phyloP scores from a whole-genome alignment of 495 filamentous ascomycete species.

The Xylaria cubensis region DNA sequence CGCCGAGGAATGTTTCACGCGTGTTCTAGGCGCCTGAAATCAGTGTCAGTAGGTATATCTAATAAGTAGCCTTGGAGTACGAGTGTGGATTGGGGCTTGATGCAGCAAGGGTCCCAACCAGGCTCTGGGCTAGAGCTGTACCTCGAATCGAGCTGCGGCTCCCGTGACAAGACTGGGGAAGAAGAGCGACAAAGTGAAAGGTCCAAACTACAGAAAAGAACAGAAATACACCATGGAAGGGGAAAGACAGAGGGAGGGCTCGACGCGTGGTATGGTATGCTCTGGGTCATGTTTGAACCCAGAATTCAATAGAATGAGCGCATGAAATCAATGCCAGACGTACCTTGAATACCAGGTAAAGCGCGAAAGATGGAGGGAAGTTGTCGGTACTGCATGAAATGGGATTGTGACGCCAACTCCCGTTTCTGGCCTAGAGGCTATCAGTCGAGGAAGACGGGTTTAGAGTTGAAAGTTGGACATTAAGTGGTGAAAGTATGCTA shows the following conservation, averaged over 20 bases:
- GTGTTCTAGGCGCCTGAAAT: constrained; percentile 11
- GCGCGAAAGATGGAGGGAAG: constrained; percentile 16
- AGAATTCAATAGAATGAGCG: background rate
- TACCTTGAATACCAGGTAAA: constrained; percentile 3
- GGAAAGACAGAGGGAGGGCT: background rate
- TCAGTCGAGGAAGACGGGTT: background rate
- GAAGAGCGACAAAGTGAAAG: background rate
- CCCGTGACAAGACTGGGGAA: constrained; percentile 8
- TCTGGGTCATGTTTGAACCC: constrained; percentile 6
- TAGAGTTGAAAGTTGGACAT: background rate
- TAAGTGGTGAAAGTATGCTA: background rate
- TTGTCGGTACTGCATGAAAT: constrained; percentile 24
- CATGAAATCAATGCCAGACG: constrained; percentile 7
- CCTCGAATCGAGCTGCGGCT: constrained; percentile 5
- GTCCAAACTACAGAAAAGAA: background rate
- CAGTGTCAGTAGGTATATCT: background rate
- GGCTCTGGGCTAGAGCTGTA: constrained; percentile 9
- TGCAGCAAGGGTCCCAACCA: constrained; percentile 15
- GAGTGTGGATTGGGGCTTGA: background rate
- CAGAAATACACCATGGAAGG: too few relatives aligned
- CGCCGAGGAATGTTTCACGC: constrained; percentile 26
- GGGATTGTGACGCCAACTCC: constrained; percentile 22
- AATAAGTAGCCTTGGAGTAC: background rate
- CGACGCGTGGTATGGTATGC: background rate
- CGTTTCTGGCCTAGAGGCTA: constrained; percentile 6